These are phyloP conservation scores for Ascosphaera acerosa DNA, from an alignment of 2,329 filamentous ascomycete species.

Conservation along the genomic window DNA sequence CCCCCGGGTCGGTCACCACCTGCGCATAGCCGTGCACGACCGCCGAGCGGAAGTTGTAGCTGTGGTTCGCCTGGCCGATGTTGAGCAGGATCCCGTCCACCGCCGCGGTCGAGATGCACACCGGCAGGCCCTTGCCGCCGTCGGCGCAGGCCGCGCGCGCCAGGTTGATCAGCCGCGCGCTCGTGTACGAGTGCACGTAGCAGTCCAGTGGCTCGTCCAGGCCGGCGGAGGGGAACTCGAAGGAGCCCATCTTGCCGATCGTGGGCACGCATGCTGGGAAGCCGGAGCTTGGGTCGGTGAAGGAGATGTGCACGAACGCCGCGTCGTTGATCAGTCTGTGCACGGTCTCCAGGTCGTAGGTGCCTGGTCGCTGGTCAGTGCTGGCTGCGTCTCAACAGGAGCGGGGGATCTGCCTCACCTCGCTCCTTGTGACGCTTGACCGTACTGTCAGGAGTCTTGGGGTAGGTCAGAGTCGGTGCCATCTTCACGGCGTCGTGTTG, in stretches of 20 bases:
- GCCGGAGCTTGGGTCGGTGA: constrained; percentile 25
- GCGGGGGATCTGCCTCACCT: constrained; percentile 22
- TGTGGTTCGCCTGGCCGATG: constrained; percentile 56
- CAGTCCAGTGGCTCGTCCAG: constrained; percentile 40
- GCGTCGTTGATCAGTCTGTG: constrained; percentile 48
- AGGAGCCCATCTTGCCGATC: constrained; percentile 63
- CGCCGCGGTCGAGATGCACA: constrained; percentile 47
- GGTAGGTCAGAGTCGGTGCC: constrained; percentile 27
- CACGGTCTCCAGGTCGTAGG: constrained; percentile 47
- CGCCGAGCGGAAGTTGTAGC: constrained; percentile 67
- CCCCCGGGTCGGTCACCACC: constrained; percentile 37
- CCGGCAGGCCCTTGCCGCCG: constrained; percentile 32
- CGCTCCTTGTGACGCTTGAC: constrained; percentile 40
- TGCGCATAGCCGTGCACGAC: constrained; percentile 50
- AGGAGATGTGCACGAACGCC: constrained; percentile 59
- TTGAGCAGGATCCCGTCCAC: constrained; percentile 59
- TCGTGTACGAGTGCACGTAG: constrained; percentile 71
- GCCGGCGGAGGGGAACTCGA: constrained; percentile 32
- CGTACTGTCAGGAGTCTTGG: constrained; percentile 36
- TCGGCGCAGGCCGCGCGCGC: constrained; percentile 16
- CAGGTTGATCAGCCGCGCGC: constrained; percentile 47
- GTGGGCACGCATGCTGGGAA: constrained; percentile 62
- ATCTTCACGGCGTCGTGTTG: no score
- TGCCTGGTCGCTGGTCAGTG: constrained; percentile 22
- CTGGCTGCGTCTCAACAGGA: not conserved